These are phyloP conservation scores for Exophiala mesophila DNA, from an alignment of 2,329 filamentous ascomycete species.

Conservation along the genomic window DNA sequence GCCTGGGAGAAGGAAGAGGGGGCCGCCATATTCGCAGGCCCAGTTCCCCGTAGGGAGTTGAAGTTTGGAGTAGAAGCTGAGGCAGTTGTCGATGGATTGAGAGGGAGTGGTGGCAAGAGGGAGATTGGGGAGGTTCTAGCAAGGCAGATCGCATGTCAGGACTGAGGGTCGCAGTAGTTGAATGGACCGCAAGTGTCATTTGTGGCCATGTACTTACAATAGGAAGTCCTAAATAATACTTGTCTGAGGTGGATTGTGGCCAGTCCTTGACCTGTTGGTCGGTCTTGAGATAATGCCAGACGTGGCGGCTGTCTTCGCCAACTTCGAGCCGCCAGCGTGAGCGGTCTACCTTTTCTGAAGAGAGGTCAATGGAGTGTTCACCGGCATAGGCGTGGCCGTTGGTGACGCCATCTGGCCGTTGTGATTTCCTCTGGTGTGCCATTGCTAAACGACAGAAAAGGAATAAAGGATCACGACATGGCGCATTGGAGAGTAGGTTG, in stretches of 20 bases:
- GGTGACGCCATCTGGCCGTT: too few relatives aligned
- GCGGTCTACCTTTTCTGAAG: conserved; percentile 62
- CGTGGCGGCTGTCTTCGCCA: conserved; percentile 79
- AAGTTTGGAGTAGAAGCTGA: conserved; percentile 82
- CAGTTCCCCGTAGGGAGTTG: conserved; percentile 88
- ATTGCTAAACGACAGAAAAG: not conserved
- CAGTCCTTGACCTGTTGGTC: conserved; percentile 68
- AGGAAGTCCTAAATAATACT: conserved; percentile 75
- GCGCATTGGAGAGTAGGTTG: too few relatives aligned
- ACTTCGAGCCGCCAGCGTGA: conserved; percentile 72
- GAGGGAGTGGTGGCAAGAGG: conserved; percentile 66
- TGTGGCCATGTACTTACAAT: too few relatives aligned
- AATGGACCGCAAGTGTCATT: too few relatives aligned
- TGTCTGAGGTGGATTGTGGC: conserved; percentile 87
- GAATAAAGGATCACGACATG: not conserved
- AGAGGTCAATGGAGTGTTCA: not conserved
- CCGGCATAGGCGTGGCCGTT: conserved; percentile 11
- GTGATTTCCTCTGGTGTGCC: too few relatives aligned
- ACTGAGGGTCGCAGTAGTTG: too few relatives aligned
- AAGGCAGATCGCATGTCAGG: not conserved
- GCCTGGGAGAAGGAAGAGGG: conserved; percentile 89
- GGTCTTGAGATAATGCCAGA: conserved; percentile 82
- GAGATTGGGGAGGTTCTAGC: conserved; percentile 68
- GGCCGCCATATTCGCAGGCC: conserved; percentile 96
- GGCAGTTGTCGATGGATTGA: conserved; percentile 73